Conservation (phyloP, 2,329 filamentous ascomycete genomes). For the Calonectria crousiana region DNA sequence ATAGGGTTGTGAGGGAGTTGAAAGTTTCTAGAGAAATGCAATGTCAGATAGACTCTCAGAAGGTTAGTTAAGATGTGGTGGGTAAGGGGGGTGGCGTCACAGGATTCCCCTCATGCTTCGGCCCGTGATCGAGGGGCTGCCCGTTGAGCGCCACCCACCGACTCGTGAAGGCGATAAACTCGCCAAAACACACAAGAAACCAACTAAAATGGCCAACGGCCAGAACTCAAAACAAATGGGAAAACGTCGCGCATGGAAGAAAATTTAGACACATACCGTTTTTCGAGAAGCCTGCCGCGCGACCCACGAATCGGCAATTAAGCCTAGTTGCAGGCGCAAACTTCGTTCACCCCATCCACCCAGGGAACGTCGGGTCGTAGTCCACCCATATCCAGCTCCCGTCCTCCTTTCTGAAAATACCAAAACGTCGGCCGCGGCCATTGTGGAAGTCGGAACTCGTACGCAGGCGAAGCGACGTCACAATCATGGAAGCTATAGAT, state of each 20-base stretch:
- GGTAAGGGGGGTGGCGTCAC: conserved; percentile 33
- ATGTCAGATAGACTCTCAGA: conserved; percentile 40
- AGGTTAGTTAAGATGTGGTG: conserved; percentile 30
- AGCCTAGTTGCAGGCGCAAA: conserved; percentile 43
- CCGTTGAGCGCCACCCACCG: conserved; percentile 41
- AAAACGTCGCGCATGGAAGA: background rate
- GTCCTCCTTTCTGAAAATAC: conserved; percentile 56
- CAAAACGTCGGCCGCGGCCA: conserved; percentile 66
- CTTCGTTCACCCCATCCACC: conserved; percentile 44
- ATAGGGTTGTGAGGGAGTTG: conserved; percentile 29
- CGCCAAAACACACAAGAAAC: conserved; percentile 2
- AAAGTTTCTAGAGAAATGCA: conserved; percentile 29
- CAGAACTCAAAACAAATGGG: conserved; percentile 10
- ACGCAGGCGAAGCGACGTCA: conserved; percentile 54
- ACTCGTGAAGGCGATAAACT: conserved; percentile 34
- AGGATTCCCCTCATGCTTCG: conserved; percentile 37
- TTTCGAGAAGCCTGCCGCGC: conserved; percentile 33
- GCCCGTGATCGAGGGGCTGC: conserved; percentile 39
- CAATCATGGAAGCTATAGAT: conserved; percentile 65
- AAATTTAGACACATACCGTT: conserved; percentile 33
- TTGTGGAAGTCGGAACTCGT: conserved; percentile 63
- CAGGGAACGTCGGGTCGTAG: conserved; percentile 48
- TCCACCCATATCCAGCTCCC: conserved; percentile 55
- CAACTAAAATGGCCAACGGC: conserved; percentile 12
- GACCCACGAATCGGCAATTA: conserved; percentile 52